phyloP scores from a whole-genome alignment of 2,329 filamentous ascomycete species.

The Thermomyces lanuginosus region DNA sequence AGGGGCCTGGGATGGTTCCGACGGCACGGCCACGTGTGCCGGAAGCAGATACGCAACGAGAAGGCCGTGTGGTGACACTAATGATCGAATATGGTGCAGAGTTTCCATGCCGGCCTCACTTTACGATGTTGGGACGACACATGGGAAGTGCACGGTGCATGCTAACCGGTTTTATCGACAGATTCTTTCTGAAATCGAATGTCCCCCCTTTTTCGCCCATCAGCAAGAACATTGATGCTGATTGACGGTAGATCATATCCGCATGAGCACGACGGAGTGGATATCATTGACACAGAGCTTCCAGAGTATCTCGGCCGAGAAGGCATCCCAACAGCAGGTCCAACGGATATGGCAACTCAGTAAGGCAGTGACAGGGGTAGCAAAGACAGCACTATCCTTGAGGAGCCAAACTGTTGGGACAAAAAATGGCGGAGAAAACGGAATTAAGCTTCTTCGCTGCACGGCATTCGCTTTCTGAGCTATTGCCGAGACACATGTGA shows the following conservation, averaged over 20 bases:
- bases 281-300: constrained; percentile 70
- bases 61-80: constrained; percentile 85
- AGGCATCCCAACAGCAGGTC: constrained; percentile 38
- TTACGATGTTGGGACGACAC: constrained; percentile 61
- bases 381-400: constrained; percentile 1
- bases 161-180: constrained; percentile 92
- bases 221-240: not conserved
- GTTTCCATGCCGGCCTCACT: constrained; percentile 66
- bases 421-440: too few relatives aligned
- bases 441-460: too few relatives aligned
- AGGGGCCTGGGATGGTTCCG: constrained; percentile 55
- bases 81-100: constrained; percentile 70
- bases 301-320: constrained; percentile 73
- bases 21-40: constrained; percentile 82
- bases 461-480: too few relatives aligned
- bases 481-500: too few relatives aligned
- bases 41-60: constrained; percentile 61
- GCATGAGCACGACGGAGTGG: constrained; percentile 92
- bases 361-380: constrained; percentile 8
- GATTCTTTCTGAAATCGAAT: constrained; percentile 73
- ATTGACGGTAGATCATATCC: too few relatives aligned
- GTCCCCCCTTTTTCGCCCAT: not conserved
- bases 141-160: constrained; percentile 78
- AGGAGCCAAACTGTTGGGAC: too few relatives aligned
- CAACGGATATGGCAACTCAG: constrained; percentile 9